Evolutionary conservation across 306 rosid species (phyloP).

Genomic region (Gynostemma pentaphyllum): DNA sequence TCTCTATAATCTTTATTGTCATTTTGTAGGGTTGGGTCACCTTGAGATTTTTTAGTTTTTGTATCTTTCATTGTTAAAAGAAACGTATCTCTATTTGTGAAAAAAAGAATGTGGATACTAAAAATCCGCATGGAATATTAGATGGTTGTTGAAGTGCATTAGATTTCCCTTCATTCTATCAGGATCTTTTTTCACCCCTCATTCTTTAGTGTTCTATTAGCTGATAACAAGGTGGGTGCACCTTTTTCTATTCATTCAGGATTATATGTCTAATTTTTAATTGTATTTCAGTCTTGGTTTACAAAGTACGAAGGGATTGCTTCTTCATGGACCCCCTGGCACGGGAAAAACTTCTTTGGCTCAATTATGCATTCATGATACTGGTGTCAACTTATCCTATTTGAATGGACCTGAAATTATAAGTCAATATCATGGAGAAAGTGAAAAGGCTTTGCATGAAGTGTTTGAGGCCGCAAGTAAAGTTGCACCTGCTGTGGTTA

Average conservation of each 20-base stretch:
- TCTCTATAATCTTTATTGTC: too few species aligned
- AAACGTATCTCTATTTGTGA: too few species aligned
- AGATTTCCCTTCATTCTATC: too few species aligned
- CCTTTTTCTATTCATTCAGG: neutral
- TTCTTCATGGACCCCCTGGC: slow-evolving; percentile 95
- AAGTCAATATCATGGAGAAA: slow-evolving; percentile 69
- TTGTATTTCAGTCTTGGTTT: slow-evolving; percentile 56
- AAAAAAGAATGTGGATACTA: too few species aligned
- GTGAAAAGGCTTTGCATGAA: slow-evolving; percentile 58
- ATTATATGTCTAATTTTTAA: slow-evolving; percentile 4
- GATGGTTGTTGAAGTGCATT: too few species aligned
- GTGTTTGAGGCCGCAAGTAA: slow-evolving; percentile 61
- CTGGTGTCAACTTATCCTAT: slow-evolving; percentile 54
- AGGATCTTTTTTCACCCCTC: neutral
- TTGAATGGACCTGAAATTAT: slow-evolving; percentile 81
- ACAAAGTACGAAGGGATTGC: slow-evolving; percentile 74
- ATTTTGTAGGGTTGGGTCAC: too few species aligned
- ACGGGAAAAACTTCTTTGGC: slow-evolving; percentile 91
- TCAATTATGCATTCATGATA: slow-evolving; percentile 55
- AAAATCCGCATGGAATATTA: too few species aligned
- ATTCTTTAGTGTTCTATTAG: neutral
- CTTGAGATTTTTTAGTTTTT: too few species aligned
- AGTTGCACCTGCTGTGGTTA: slow-evolving; percentile 90
- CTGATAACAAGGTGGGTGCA: neutral
- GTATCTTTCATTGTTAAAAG: too few species aligned